A percentile compares a stretch with the other conserved stretches of the same genome.
phyloP scores from a whole-genome alignment of 2,329 filamentous ascomycete genomes.

The Monascus ruber region DNA sequence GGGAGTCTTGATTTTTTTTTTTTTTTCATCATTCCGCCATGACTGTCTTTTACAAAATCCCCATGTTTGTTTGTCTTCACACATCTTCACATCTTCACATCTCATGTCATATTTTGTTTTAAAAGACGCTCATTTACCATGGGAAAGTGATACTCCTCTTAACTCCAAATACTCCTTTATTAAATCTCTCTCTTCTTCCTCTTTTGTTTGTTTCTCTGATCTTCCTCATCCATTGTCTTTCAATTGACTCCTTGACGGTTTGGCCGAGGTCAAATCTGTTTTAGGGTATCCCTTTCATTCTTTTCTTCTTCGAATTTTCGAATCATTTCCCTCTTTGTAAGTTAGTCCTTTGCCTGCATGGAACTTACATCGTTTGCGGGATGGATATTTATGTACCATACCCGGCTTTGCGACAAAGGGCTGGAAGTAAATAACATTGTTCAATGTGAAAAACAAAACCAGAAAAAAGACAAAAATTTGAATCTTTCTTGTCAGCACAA shows the following conservation, averaged over 20 bases:
- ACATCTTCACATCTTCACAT: conserved; percentile 2
- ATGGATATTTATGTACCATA: too few species aligned
- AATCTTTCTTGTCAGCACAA: too few species aligned
- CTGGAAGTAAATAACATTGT: too few species aligned
- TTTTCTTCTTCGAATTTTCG: too few species aligned
- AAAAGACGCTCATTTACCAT: neutral
- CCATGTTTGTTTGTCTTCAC: conserved; percentile 4
- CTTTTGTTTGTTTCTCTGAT: conserved; percentile 2
- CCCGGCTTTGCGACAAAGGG: too few species aligned
- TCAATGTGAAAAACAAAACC: too few species aligned
- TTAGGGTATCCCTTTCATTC: too few species aligned
- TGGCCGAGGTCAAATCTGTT: too few species aligned
- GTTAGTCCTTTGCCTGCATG: too few species aligned
- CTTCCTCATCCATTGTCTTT: conserved; percentile 5
- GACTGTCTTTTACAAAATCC: conserved; percentile 1
- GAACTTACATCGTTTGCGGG: too few species aligned
- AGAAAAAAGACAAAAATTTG: too few species aligned
- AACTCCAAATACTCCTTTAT: conserved; percentile 1
- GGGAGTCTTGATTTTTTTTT: conserved; percentile 1
- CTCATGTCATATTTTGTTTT: neutral
- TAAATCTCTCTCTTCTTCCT: conserved; percentile 4
- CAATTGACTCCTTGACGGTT: neutral
- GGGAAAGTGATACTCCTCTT: conserved; percentile 13
- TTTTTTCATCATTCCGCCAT: conserved; percentile 5
- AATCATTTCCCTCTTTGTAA: too few species aligned